Evolutionary conservation across 176 grass and related monocot species (phyloP).

Genomic region (Alopecurus myosuroides): DNA sequence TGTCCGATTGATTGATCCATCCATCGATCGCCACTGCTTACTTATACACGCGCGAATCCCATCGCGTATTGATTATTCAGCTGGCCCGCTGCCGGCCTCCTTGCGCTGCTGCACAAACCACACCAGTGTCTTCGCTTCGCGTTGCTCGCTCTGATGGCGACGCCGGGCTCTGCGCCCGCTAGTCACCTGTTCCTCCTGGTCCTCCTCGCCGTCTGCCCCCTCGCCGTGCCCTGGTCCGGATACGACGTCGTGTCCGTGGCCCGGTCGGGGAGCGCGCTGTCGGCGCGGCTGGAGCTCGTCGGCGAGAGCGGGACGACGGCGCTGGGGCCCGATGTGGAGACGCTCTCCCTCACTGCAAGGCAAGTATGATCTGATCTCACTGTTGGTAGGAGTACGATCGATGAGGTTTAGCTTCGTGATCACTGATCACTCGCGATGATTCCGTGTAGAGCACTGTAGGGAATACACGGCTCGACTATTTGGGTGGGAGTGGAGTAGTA

Average conservation of each 20-base stretch:
- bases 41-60: neutral
- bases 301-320: neutral
- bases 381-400: neutral
- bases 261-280: slow-evolving; percentile 15
- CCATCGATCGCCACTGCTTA: neutral
- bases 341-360: slow-evolving; percentile 56
- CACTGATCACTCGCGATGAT: neutral
- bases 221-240: neutral
- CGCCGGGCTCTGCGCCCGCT: neutral
- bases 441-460: neutral
- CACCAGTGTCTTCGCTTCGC: neutral
- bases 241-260: slow-evolving; percentile 38
- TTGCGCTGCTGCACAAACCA: neutral
- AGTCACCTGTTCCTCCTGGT: neutral
- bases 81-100: neutral
- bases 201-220: neutral
- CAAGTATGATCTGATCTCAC: neutral
- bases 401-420: neutral
- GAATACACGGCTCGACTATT: neutral
- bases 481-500: neutral
- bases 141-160: neutral
- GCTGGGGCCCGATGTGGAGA: slow-evolving; percentile 41
- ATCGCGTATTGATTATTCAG: neutral
- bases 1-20: neutral
- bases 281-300: slow-evolving; percentile 42